Percentiles rank a stretch among this genome's conserved stretches.
These are phyloP conservation scores for Bocquillonia castaneifolia DNA, from an alignment of 441 rosid species.

Conservation along the genomic window DNA sequence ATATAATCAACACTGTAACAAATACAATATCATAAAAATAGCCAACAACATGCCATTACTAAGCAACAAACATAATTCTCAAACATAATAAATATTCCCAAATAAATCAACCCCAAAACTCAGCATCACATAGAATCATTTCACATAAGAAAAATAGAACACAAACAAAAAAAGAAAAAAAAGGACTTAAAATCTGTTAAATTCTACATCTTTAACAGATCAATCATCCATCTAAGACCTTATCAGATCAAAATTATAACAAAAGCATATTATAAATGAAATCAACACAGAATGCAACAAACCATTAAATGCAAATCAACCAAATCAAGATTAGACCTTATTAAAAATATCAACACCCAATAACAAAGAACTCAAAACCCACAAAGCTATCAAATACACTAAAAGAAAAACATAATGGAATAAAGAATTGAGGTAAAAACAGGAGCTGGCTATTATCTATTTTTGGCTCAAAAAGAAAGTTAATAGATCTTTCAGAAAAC, in stretches of 20 bases:
- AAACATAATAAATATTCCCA: background rate
- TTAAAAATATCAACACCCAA: background rate
- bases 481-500: too few species aligned
- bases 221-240: background rate
- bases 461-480: background rate
- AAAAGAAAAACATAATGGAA: background rate
- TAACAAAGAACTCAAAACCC: background rate
- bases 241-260: too few species aligned
- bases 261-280: background rate
- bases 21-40: background rate
- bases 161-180: background rate
- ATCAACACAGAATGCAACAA: background rate
- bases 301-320: background rate
- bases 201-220: background rate
- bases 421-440: background rate
- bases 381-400: background rate
- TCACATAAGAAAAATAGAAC: background rate
- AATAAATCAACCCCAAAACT: background rate
- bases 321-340: background rate
- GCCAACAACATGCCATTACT: background rate
- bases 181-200: background rate
- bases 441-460: background rate
- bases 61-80: background rate
- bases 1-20: background rate
- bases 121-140: background rate